Evolutionary conservation across 192 early-diverging fungal species (phyloP).

Genomic region (Dissophora ornata): DNA sequence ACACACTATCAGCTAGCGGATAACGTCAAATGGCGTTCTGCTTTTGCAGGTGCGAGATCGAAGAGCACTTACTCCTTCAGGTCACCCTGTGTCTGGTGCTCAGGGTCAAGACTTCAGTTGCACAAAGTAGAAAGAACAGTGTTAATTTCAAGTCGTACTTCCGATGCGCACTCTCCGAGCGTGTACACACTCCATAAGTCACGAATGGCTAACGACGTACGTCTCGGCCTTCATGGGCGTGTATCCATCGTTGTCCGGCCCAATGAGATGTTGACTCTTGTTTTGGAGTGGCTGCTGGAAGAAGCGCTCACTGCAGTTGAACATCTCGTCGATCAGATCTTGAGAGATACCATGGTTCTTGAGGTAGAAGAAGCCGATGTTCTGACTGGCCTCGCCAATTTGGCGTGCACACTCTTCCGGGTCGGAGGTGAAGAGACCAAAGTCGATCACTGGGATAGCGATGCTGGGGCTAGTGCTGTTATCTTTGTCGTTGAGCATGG

Average conservation of each 20-base stretch:
- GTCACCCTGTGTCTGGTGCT: slow-evolving; percentile 63
- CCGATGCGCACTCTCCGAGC: too few species aligned
- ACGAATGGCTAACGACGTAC: too few species aligned
- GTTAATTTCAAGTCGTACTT: too few species aligned
- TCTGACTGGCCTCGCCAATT: slow-evolving; percentile 59
- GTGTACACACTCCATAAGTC: too few species aligned
- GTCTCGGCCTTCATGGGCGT: slow-evolving; percentile 64
- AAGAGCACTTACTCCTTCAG: slow-evolving; percentile 73
- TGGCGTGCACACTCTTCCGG: slow-evolving; percentile 56
- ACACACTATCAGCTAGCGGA: too few species aligned
- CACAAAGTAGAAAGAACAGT: too few species aligned
- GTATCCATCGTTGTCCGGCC: slow-evolving; percentile 65
- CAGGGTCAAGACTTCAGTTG: slow-evolving; percentile 57
- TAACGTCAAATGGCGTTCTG: not conserved
- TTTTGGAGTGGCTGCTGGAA: slow-evolving; percentile 61
- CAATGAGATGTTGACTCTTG: slow-evolving; percentile 57
- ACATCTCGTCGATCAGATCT: slow-evolving; percentile 60
- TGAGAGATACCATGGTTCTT: slow-evolving; percentile 69
- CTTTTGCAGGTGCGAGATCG: too few species aligned
- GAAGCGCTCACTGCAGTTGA: slow-evolving; percentile 62
- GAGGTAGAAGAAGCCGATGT: slow-evolving; percentile 72
- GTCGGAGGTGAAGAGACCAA: slow-evolving; percentile 60
- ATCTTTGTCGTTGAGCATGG: not conserved
- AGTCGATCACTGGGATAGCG: slow-evolving; percentile 74
- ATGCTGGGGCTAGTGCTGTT: not conserved